Conservation (phyloP, 2,329 filamentous ascomycete genomes). For the Fusarium redolens region DNA sequence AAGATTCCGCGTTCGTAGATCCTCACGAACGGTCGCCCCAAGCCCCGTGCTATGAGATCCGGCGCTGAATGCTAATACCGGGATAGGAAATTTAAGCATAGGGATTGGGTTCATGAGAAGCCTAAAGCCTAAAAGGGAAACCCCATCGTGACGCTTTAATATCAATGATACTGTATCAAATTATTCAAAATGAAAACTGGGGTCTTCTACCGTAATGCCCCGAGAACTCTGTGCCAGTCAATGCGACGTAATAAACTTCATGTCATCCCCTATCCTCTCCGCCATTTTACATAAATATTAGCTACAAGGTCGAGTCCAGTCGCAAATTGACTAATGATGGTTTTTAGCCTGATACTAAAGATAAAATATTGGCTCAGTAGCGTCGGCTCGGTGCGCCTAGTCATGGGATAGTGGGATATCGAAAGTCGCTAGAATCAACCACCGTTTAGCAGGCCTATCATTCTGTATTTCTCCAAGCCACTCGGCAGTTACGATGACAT, state of each 20-base stretch:
- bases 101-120: neutral
- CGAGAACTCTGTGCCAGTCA: neutral
- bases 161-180: neutral
- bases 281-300: neutral
- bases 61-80: neutral
- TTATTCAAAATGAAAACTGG: neutral
- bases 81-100: neutral
- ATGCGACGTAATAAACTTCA: neutral
- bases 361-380: neutral
- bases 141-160: neutral
- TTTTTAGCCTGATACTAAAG: neutral
- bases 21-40: neutral
- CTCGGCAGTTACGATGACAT: neutral
- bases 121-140: neutral
- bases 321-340: neutral
- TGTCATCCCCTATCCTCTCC: neutral
- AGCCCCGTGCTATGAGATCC: rapidly evolving
- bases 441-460: neutral
- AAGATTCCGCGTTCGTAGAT: neutral
- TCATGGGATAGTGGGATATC: neutral
- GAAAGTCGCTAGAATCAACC: neutral
- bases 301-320: neutral
- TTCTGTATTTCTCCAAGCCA: neutral
- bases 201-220: neutral
- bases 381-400: neutral